Percentiles rank a stretch among this genome's conserved stretches.
Evolutionary conservation across 2,329 filamentous ascomycete species (phyloP).

Genomic region (Ceratocystis alfenasii): DNA sequence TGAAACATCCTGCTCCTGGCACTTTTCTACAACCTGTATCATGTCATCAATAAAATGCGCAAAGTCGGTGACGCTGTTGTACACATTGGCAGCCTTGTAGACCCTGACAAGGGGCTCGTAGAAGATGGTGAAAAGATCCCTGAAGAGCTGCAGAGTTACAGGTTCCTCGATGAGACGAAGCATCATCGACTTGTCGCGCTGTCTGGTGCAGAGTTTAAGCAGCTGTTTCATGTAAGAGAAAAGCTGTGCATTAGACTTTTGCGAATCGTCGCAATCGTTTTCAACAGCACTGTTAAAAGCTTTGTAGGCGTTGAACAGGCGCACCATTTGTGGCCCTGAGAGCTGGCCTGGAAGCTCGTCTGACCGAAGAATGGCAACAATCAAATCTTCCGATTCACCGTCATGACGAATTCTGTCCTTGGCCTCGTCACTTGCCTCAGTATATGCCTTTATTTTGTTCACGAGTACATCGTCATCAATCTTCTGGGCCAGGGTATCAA

Average conservation of each 20-base stretch:
- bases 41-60: conserved; percentile 85
- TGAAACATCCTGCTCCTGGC: conserved; percentile 64
- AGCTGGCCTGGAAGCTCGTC: conserved; percentile 60
- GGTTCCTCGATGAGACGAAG: conserved; percentile 88
- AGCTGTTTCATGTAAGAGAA: conserved; percentile 94
- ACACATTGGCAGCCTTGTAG: conserved; percentile 97
- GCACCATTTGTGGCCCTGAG: conserved; percentile 61
- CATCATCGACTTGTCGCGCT: conserved; percentile 97
- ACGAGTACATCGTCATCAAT: conserved; percentile 72
- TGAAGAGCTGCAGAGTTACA: conserved; percentile 90
- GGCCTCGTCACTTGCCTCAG: conserved; percentile 58
- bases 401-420: conserved; percentile 66
- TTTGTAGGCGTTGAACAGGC: conserved; percentile 86
- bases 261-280: conserved; percentile 70
- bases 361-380: conserved; percentile 73
- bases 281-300: conserved; percentile 93
- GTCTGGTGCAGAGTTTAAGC: conserved; percentile 78
- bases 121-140: conserved; percentile 95
- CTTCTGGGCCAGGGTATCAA: conserved; percentile 63
- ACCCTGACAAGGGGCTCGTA: conserved; percentile 94
- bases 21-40: conserved; percentile 61
- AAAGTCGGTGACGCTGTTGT: conserved; percentile 95
- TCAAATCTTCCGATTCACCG: conserved; percentile 59
- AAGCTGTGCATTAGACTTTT: conserved; percentile 78
- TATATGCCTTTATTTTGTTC: conserved; percentile 70